Evolutionary conservation across 2,329 filamentous ascomycete species (phyloP).

Genomic region (Aspergillus viridinutans): DNA sequence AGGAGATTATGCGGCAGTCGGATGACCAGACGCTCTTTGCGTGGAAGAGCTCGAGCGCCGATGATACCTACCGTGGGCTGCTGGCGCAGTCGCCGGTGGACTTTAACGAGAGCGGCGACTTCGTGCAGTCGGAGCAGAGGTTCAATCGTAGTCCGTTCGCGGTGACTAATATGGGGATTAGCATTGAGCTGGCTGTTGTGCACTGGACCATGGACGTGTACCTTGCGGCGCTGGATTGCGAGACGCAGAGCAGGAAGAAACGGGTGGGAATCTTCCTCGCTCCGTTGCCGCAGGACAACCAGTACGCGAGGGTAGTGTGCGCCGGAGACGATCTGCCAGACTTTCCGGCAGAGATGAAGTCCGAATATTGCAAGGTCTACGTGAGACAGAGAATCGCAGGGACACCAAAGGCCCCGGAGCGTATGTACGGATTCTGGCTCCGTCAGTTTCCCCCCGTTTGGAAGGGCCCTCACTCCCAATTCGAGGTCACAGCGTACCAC

Average conservation of each 20-base stretch:
- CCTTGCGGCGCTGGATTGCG: constrained; percentile 17
- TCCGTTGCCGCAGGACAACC: not conserved
- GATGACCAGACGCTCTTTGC: constrained; percentile 14
- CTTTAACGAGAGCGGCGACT: not conserved
- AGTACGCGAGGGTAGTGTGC: not conserved
- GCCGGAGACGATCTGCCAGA: not conserved
- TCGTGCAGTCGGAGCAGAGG: not conserved
- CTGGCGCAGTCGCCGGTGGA: not conserved
- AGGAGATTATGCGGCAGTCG: constrained; percentile 26
- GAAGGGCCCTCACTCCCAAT: not conserved
- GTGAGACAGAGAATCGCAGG: not conserved
- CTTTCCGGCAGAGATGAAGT: not conserved
- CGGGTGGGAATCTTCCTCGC: not conserved
- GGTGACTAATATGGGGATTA: constrained; percentile 16
- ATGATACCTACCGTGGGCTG: not conserved
- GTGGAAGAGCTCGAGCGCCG: not conserved
- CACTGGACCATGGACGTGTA: constrained; percentile 18
- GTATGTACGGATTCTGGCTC: not conserved
- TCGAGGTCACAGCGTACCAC: not conserved
- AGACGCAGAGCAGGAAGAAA: not conserved
- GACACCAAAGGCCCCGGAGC: not conserved
- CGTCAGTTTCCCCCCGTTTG: not conserved
- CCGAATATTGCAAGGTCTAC: not conserved
- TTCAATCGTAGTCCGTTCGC: constrained; percentile 5
- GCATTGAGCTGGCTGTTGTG: constrained; percentile 12